Evolutionary conservation across 495 filamentous ascomycete genomes (phyloP).

Genomic region (Zalerion maritima): DNA sequence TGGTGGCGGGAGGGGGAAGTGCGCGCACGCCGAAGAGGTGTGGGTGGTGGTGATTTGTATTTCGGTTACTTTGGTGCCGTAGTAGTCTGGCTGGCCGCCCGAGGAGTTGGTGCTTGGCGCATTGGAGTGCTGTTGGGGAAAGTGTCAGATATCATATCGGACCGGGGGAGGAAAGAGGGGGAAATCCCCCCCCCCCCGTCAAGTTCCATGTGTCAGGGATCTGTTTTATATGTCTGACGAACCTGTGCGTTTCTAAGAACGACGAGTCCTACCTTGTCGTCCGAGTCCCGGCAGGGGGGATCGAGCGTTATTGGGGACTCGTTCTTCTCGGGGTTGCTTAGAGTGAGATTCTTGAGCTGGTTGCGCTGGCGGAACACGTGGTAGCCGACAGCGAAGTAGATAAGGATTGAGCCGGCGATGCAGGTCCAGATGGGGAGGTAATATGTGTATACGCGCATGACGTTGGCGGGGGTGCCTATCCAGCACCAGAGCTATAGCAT

Average conservation of each 20-base stretch:
- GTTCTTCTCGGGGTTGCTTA: slow-evolving; percentile 19
- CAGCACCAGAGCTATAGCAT: slow-evolving; percentile 63
- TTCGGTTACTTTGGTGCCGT: slow-evolving; percentile 23
- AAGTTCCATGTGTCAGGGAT: no score
- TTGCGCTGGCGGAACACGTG: slow-evolving; percentile 49
- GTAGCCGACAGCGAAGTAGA: slow-evolving; percentile 58
- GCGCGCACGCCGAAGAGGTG: slow-evolving; percentile 1
- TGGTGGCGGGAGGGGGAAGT: not conserved
- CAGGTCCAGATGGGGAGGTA: slow-evolving; percentile 81
- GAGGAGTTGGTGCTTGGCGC: no score
- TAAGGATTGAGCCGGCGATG: slow-evolving; percentile 49
- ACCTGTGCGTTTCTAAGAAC: no score
- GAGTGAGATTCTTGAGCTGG: slow-evolving; percentile 34
- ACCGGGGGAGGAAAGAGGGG: no score
- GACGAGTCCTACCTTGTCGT: slow-evolving; percentile 32
- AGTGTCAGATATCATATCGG: no score
- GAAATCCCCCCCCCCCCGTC: no score
- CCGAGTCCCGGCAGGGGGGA: slow-evolving; percentile 16
- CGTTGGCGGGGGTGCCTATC: slow-evolving; percentile 53
- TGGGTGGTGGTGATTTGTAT: slow-evolving; percentile 15
- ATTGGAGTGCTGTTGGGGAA: no score
- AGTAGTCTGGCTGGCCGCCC: slow-evolving; percentile 8
- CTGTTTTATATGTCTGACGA: no score
- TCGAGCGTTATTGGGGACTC: slow-evolving; percentile 8
- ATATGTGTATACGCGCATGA: slow-evolving; percentile 60